phyloP scores from a whole-genome alignment of 257 asterid species.

The Rehmannia glutinosa region DNA sequence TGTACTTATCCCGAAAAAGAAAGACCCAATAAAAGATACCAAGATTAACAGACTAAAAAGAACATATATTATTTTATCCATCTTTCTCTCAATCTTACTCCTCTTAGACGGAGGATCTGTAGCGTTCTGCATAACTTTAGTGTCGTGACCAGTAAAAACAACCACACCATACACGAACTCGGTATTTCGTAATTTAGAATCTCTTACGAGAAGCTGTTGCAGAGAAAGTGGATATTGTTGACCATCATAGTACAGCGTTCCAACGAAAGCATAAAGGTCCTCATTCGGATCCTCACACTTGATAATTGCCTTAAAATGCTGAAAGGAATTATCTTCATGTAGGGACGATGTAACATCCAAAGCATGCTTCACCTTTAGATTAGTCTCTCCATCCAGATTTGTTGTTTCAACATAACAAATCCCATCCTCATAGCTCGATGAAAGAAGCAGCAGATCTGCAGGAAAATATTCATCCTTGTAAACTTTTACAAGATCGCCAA shows the following conservation, averaged over 20 bases:
- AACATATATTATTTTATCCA: constrained; percentile 83
- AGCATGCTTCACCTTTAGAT: constrained; percentile 92
- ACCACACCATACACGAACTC: constrained; percentile 77
- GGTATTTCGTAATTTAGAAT: constrained; percentile 78
- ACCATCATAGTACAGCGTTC: constrained; percentile 50
- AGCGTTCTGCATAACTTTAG: constrained; percentile 94
- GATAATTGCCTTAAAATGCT: constrained; percentile 58
- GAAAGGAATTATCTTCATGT: constrained; percentile 45
- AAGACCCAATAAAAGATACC: constrained; percentile 70
- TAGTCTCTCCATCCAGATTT: constrained; percentile 94
- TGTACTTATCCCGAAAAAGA: constrained; percentile 78
- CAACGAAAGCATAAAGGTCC: constrained; percentile 83
- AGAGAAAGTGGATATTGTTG: constrained; percentile 66
- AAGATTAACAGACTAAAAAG: constrained; percentile 67
- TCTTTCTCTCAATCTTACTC: constrained; percentile 78
- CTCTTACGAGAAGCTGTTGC: constrained; percentile 83
- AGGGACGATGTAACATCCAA: constrained; percentile 60
- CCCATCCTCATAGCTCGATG: constrained; percentile 90
- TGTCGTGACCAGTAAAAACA: constrained; percentile 88
- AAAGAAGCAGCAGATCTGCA: constrained; percentile 77
- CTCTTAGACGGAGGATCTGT: constrained; percentile 95
- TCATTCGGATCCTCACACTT: constrained; percentile 96
- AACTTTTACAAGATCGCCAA: constrained; percentile 85
- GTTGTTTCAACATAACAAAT: constrained; percentile 92
- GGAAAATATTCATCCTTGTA: constrained; percentile 86